Percentiles rank a stretch among this genome's conserved stretches.
phyloP scores from a whole-genome alignment of 495 filamentous ascomycete genomes.

The Wilcoxina mikolae region DNA sequence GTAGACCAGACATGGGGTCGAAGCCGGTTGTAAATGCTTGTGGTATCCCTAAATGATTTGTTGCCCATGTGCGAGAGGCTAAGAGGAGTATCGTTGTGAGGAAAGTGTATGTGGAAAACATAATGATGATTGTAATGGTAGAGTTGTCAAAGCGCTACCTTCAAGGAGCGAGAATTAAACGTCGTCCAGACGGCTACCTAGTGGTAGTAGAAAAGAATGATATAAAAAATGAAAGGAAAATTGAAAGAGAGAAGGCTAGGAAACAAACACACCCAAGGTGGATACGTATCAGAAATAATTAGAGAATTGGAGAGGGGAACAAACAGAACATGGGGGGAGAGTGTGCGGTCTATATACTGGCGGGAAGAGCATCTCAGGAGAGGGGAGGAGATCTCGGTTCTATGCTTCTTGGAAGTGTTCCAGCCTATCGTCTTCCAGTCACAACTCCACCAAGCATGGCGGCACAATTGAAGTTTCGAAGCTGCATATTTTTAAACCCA shows the following conservation, averaged over 20 bases:
- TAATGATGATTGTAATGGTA: constrained; percentile 8
- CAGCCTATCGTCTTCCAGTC: no score
- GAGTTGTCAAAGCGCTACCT: constrained; percentile 9
- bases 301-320: no score
- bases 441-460: no score
- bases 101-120: constrained; percentile 14
- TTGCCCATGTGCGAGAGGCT: constrained; percentile 14
- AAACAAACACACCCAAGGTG: background rate
- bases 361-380: no score
- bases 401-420: no score
- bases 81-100: constrained; percentile 13
- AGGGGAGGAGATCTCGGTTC: no score
- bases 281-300: no score
- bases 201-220: constrained; percentile 11
- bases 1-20: constrained; percentile 8
- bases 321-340: no score
- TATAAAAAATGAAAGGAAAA: constrained; percentile 8
- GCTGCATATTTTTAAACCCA: no score
- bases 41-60: constrained; percentile 11
- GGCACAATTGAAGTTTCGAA: no score
- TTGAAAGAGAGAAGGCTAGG: constrained; percentile 8
- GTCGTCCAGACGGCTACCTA: constrained; percentile 18
- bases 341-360: no score
- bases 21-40: constrained; percentile 15
- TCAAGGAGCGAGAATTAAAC: constrained; percentile 7